Evolutionary conservation across 768 basidiomycete genomes (phyloP).

Genomic region (Termitomyces sp.): DNA sequence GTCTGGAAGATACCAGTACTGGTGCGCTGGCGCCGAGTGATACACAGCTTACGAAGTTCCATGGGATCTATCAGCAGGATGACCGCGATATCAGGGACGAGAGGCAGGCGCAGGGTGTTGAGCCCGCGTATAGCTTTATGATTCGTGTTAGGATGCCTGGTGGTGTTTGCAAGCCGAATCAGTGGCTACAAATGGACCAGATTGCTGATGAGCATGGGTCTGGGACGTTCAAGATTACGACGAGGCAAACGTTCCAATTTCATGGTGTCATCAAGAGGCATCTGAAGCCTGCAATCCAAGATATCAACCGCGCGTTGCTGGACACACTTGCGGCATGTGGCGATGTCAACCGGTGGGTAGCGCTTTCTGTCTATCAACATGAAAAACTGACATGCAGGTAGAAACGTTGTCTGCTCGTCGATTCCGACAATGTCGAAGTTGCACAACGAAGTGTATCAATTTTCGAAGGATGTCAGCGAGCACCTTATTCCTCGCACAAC

Average conservation of each 20-base stretch:
- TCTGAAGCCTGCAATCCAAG: constrained; percentile 93
- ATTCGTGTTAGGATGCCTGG: constrained; percentile 96
- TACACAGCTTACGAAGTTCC: constrained; percentile 96
- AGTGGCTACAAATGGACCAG: constrained; percentile 95
- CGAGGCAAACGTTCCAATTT: constrained; percentile 98
- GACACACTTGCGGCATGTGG: constrained; percentile 98
- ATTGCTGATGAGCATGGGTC: constrained; percentile 95
- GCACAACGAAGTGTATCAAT: constrained; percentile 78
- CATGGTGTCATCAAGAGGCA: constrained; percentile 98
- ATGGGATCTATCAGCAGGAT: constrained; percentile 94
- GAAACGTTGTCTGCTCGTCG: constrained; percentile 88
- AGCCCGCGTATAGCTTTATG: constrained; percentile 98
- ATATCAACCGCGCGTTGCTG: constrained; percentile 83
- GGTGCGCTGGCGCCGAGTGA: constrained; percentile 91
- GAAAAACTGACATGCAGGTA: constrained; percentile 20
- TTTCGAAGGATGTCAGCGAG: constrained; percentile 78
- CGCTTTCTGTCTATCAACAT: neutral
- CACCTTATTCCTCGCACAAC: constrained; percentile 85
- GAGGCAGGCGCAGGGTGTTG: constrained; percentile 84
- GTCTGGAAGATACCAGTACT: constrained; percentile 78
- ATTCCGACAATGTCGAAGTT: constrained; percentile 87
- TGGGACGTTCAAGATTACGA: constrained; percentile 95
- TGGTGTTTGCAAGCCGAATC: constrained; percentile 85
- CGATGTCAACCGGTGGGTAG: constrained; percentile 83
- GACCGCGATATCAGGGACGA: constrained; percentile 98